These are phyloP conservation scores for Prunus persica DNA, from an alignment of 306 rosid species.

Conservation along the genomic window DNA sequence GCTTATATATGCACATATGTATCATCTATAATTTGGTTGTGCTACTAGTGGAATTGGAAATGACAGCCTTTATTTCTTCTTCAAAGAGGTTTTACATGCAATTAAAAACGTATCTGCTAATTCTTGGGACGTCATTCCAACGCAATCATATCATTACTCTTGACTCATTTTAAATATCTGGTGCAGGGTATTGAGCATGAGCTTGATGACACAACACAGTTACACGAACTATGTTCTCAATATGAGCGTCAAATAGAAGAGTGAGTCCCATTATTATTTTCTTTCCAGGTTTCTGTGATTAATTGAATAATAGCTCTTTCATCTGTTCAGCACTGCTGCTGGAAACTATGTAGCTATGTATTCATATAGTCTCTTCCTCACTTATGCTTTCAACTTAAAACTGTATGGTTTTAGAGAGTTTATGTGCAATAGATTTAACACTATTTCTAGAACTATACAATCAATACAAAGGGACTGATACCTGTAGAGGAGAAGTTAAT, in stretches of 20 bases:
- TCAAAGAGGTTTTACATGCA: not conserved
- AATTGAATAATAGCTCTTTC: too few relatives aligned
- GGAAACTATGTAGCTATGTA: not conserved
- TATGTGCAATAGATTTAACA: not conserved
- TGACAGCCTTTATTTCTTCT: not conserved
- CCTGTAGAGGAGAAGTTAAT: not conserved
- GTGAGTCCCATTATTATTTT: constrained; percentile 40
- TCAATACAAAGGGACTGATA: not conserved
- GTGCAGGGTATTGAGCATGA: constrained; percentile 67
- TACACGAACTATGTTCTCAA: constrained; percentile 68
- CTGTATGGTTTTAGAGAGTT: not conserved
- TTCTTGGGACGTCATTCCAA: not conserved
- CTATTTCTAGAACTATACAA: not conserved
- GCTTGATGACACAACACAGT: constrained; percentile 46
- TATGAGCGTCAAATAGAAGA: constrained; percentile 77
- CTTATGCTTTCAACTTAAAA: not conserved
- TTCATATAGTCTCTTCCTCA: not conserved
- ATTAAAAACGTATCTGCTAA: not conserved
- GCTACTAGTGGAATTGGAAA: not conserved
- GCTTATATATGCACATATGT: not conserved
- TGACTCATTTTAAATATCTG: constrained; percentile 17
- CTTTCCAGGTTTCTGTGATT: not conserved
- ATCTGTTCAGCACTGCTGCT: not conserved
- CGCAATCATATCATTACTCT: not conserved
- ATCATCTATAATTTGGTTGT: not conserved